phyloP scores from a whole-genome alignment of 129 eudicot species.

The Deinandra increscens region DNA sequence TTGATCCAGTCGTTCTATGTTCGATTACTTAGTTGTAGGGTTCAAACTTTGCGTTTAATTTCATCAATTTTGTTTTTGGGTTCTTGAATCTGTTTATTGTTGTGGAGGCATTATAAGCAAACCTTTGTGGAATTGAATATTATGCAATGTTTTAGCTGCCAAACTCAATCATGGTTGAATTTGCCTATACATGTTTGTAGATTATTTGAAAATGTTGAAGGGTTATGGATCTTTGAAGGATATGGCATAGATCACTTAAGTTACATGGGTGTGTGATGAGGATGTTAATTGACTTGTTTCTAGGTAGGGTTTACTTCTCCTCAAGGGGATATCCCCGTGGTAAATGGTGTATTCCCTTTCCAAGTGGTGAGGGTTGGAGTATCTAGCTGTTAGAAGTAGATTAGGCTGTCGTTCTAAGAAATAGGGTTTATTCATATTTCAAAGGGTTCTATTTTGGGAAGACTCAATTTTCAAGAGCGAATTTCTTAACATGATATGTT shows the following conservation, averaged over 20 bases:
- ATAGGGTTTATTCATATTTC: neutral
- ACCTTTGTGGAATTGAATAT: neutral
- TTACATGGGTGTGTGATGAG: neutral
- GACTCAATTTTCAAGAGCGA: neutral
- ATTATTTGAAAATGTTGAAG: neutral
- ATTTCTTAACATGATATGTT: neutral
- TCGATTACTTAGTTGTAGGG: too few relatives aligned
- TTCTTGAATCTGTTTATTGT: neutral
- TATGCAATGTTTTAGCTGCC: neutral
- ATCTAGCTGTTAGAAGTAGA: too few relatives aligned
- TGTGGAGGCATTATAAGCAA: neutral
- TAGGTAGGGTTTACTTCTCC: neutral
- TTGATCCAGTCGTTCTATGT: too few relatives aligned
- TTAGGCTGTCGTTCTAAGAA: too few relatives aligned
- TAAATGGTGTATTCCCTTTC: too few relatives aligned
- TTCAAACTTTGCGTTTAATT: neutral
- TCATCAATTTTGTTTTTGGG: neutral
- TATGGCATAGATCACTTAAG: slow-evolving; percentile 1
- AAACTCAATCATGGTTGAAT: neutral
- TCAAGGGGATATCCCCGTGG: too few relatives aligned
- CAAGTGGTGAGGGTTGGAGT: too few relatives aligned
- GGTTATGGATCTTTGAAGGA: neutral
- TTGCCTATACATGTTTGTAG: neutral
- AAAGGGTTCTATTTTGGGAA: neutral
- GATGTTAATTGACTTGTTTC: slow-evolving; percentile 16